Evolutionary conservation across 441 rosid species (phyloP), one percentile per base, ranked within the genome.

Genomic region (Populus hybrid): DNA sequence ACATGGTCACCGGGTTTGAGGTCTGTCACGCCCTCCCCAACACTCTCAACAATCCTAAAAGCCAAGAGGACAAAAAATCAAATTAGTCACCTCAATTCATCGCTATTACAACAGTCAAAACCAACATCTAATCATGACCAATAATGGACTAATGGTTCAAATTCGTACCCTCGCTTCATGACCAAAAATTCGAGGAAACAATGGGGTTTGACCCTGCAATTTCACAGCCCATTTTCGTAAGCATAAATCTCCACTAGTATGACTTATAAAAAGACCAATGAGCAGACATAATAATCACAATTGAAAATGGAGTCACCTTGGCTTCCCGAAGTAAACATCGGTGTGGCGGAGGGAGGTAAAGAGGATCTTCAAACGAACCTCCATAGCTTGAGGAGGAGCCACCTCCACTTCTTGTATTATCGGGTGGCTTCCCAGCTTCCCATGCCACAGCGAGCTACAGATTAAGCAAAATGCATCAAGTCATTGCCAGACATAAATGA

Each of bases 371-470:
- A 86, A 24, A 24, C 88, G 89, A 69, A 86, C 89, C 78, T 88
- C 90, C 40, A 45, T 83, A 9, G 79, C 81, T 71, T 86, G 88
- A 7, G 89, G 90, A 1, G 89, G 87, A 24, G 88, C 88, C 45
- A 88, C 87, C 70, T 88, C 90, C 80, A 86, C 87, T 68, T 83
- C 84, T 74, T 91, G 92, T 31, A 93, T 87, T 64, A 81, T 90
- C 14, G 89, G 89, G 82, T 65, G 92, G 96, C 88, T 93, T 93
- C 80, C 92, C 94, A 1, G 97, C 93, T 72, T 93, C 92, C 97
- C 96, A 89, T 73, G 92, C 91, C 35, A 91, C 96, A 14, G 93
- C 91, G n/a, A 45, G 96, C 97, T 89, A 33, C 80, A 69, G n/a
- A 38, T 42, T 3, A 68, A 40, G 35, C 3, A 36, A 33, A 61